Evolutionary conservation across 805 yeast species (phyloP).

Genomic region (Candida patagonica): DNA sequence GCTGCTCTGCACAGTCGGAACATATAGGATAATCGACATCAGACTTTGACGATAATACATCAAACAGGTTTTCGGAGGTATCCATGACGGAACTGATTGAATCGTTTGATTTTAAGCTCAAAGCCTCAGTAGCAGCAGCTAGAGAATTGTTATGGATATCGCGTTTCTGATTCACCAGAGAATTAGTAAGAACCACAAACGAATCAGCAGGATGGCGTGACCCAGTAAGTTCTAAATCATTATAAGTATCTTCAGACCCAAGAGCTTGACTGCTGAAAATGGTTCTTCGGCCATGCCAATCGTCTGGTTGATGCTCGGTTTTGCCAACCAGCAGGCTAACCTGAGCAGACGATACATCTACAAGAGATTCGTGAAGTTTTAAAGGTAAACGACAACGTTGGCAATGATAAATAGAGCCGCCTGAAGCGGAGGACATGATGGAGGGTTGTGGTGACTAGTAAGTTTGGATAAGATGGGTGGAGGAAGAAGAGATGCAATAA

Average conservation of each 20-base stretch:
- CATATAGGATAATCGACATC: conserved; percentile 85
- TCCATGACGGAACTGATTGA: conserved; percentile 19
- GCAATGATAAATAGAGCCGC: conserved; percentile 29
- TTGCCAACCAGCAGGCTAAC: conserved; percentile 38
- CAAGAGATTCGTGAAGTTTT: conserved; percentile 45
- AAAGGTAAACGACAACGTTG: conserved; percentile 56
- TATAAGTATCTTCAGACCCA: conserved; percentile 10
- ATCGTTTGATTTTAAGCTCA: neutral
- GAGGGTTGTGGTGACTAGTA: too few species aligned
- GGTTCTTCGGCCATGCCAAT: conserved; percentile 8
- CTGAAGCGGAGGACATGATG: neutral
- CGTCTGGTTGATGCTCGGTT: conserved; percentile 20
- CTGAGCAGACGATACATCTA: conserved; percentile 46
- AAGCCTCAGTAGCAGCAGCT: neutral
- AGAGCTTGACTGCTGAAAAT: conserved; percentile 3
- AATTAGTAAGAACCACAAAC: conserved; percentile 16
- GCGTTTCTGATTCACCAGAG: conserved; percentile 14
- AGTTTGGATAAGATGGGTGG: too few species aligned
- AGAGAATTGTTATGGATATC: neutral
- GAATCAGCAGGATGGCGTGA: conserved; percentile 16
- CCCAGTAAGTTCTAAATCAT: neutral
- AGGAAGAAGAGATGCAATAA: too few species aligned
- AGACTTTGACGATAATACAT: conserved; percentile 58
- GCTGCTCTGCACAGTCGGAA: conserved; percentile 64
- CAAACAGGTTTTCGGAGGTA: conserved; percentile 56